phyloP scores from a whole-genome alignment of 1,284 basidiomycete species.

The Phellinidium pouzarii region DNA sequence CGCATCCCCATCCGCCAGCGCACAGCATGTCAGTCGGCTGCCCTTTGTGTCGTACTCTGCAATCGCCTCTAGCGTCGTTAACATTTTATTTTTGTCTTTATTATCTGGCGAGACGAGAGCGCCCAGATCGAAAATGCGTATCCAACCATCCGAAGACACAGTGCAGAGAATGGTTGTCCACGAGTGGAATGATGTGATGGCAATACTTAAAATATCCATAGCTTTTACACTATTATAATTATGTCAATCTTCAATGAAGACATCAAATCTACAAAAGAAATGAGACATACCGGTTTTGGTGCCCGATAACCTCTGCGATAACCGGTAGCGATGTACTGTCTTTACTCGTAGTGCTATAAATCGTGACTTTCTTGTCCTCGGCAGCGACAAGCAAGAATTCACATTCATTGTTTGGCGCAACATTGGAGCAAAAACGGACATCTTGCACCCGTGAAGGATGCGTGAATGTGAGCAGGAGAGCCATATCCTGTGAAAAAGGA shows the following conservation, averaged over 20 bases:
- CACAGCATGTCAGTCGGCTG: slow-evolving; percentile 75
- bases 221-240: slow-evolving; percentile 55
- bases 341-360: slow-evolving; percentile 54
- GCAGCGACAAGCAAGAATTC: slow-evolving; percentile 76
- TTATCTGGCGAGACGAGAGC: slow-evolving; percentile 29
- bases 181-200: slow-evolving; percentile 36
- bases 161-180: slow-evolving; percentile 65
- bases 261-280: not conserved
- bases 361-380: slow-evolving; percentile 78
- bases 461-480: slow-evolving; percentile 58
- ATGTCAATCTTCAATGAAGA: slow-evolving; percentile 1
- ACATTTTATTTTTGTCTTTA: slow-evolving; percentile 13
- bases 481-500: slow-evolving; percentile 51
- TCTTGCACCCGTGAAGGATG: slow-evolving; percentile 80
- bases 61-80: slow-evolving; percentile 44
- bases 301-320: slow-evolving; percentile 62
- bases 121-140: slow-evolving; percentile 73
- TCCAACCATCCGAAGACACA: slow-evolving; percentile 79
- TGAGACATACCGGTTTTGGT: slow-evolving; percentile 61
- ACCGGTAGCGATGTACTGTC: slow-evolving; percentile 38
- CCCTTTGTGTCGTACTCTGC: slow-evolving; percentile 78
- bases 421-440: slow-evolving; percentile 52
- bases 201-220: slow-evolving; percentile 53
- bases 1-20: slow-evolving; percentile 55
- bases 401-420: slow-evolving; percentile 35